phyloP scores from a whole-genome alignment of 805 yeast species.

The Wickerhamomyces subpelliculosus region DNA sequence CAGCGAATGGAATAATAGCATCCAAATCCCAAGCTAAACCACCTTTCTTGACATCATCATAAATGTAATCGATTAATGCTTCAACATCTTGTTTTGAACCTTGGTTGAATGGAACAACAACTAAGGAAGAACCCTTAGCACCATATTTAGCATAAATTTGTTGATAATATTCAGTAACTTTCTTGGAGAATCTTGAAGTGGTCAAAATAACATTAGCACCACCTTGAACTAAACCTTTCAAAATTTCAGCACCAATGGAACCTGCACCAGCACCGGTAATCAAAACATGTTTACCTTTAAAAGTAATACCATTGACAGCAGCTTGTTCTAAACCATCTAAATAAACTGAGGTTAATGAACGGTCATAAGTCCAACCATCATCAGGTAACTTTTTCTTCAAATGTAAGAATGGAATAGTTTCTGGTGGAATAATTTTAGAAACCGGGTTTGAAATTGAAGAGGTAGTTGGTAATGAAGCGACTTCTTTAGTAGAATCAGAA shows the following conservation, averaged over 20 bases:
- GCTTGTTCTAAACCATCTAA: constrained; percentile 89
- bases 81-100: constrained; percentile 93
- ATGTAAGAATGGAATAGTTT: constrained; percentile 92
- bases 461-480: constrained; percentile 74
- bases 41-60: constrained; percentile 73
- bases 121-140: constrained; percentile 83
- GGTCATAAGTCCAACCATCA: constrained; percentile 83
- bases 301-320: constrained; percentile 90
- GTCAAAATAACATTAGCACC: constrained; percentile 98
- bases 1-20: constrained; percentile 95
- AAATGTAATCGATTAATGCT: constrained; percentile 77
- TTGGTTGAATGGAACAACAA: constrained; percentile 98
- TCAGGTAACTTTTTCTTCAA: constrained; percentile 67
- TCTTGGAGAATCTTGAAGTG: constrained; percentile 89
- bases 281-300: constrained; percentile 80
- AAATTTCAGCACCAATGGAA: constrained; percentile 94
- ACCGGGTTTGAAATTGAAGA: constrained; percentile 68
- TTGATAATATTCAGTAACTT: constrained; percentile 94
- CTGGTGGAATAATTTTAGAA: constrained; percentile 65
- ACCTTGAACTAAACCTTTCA: constrained; percentile 92
- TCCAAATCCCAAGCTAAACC: constrained; percentile 98
- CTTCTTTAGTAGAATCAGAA: constrained; percentile 61
- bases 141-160: constrained; percentile 88
- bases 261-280: constrained; percentile 99
- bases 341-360: constrained; percentile 65